Percentiles rank a stretch among this genome's conserved stretches.
phyloP scores from a whole-genome alignment of 257 asterid genomes.

The Handroanthus guayacan region DNA sequence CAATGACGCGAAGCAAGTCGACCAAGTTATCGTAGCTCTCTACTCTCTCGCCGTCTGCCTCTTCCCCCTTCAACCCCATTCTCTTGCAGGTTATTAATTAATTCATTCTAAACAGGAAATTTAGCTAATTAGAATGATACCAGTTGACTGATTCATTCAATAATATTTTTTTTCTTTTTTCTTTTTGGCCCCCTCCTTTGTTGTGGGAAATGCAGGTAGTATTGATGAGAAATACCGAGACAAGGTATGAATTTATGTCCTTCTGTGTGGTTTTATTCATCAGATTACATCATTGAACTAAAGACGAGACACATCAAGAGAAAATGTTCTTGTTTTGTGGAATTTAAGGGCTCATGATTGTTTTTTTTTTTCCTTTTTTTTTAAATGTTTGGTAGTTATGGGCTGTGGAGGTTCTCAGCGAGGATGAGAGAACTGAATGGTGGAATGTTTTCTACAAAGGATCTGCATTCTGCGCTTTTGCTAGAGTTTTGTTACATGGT shows the following conservation, averaged over 20 bases:
- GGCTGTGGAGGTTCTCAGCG: conserved; percentile 48
- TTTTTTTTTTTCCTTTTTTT: not conserved
- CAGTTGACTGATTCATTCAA: not conserved
- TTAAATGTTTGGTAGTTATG: conserved; percentile 30
- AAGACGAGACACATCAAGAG: not conserved
- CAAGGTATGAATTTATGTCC: conserved; percentile 50
- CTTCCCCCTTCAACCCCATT: conserved; percentile 58
- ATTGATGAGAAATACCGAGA: conserved; percentile 59
- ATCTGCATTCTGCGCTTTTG: conserved; percentile 68
- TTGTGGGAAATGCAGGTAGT: conserved; percentile 51
- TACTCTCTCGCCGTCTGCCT: conserved; percentile 74
- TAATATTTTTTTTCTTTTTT: not conserved
- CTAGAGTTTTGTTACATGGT: conserved; percentile 78
- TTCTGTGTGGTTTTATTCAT: not conserved
- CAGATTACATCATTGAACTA: conserved; percentile 7
- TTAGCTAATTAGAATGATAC: not conserved
- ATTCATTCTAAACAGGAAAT: not conserved
- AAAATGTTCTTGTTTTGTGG: not conserved
- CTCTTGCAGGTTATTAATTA: conserved; percentile 57
- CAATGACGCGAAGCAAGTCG: conserved; percentile 62
- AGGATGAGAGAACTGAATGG: conserved; percentile 65
- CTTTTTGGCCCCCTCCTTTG: not conserved
- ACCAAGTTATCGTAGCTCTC: conserved; percentile 73
- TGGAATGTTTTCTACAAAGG: conserved; percentile 72
- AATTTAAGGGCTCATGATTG: not conserved